Conservation (phyloP, 2,329 filamentous ascomycete species). For the Orbilia oligospora region DNA sequence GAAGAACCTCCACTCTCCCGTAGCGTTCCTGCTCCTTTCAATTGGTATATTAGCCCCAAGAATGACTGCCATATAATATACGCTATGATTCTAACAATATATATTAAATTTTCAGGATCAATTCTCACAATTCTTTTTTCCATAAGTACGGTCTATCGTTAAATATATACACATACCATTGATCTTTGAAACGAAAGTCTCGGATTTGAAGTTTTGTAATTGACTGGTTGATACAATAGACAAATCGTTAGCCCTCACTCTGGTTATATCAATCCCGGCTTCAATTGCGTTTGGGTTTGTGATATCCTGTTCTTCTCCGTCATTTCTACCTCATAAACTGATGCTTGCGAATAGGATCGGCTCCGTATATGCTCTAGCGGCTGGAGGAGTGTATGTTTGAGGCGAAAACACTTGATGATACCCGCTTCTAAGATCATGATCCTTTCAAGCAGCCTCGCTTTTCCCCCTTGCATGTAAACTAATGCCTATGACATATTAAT, state of each 20-base stretch:
- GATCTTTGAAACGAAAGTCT: slow-evolving; percentile 36
- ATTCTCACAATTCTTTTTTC: slow-evolving; percentile 84
- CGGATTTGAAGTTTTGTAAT: slow-evolving; percentile 2
- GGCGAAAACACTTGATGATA: slow-evolving; percentile 21
- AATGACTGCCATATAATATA: slow-evolving; percentile 43
- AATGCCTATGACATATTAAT: slow-evolving; percentile 15
- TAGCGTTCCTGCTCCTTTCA: slow-evolving; percentile 82
- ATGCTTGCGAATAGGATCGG: slow-evolving; percentile 77
- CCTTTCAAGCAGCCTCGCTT: background rate
- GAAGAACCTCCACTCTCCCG: slow-evolving; percentile 78
- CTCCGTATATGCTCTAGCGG: slow-evolving; percentile 98
- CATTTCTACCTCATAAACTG: slow-evolving; percentile 17
- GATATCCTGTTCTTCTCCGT: background rate
- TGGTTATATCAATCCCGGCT: slow-evolving; percentile 85
- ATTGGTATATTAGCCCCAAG: slow-evolving; percentile 69
- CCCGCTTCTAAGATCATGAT: slow-evolving; percentile 10
- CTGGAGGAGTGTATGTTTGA: slow-evolving; percentile 97
- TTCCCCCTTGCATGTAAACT: slow-evolving; percentile 17
- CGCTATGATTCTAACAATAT: slow-evolving; percentile 52
- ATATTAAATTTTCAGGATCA: slow-evolving; percentile 69
- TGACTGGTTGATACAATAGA: slow-evolving; percentile 56
- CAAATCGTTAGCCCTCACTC: slow-evolving; percentile 69
- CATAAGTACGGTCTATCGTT: slow-evolving; percentile 75
- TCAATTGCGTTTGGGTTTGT: slow-evolving; percentile 90
- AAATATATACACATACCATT: slow-evolving; percentile 47